A percentile compares a stretch with the other conserved stretches of the same genome.
Evolutionary conservation across 2,329 filamentous ascomycete species (phyloP).

Genomic region (Exutisphaerella laricina): DNA sequence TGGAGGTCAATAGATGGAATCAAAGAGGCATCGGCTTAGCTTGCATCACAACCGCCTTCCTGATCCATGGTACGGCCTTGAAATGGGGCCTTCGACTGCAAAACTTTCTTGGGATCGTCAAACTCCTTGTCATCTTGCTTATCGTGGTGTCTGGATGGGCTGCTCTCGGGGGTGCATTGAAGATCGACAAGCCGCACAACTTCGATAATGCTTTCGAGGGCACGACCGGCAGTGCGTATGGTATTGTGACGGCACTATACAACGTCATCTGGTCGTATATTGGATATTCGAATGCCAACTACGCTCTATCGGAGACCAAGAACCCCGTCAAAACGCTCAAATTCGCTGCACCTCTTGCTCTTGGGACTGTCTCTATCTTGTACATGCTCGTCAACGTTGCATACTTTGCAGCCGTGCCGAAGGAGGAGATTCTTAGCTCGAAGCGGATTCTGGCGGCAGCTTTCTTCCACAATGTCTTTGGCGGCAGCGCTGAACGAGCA

Average conservation of each 20-base stretch:
- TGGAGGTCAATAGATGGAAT: slow-evolving; percentile 61
- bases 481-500: slow-evolving; percentile 51
- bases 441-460: slow-evolving; percentile 14
- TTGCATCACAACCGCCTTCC: slow-evolving; percentile 59
- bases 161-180: slow-evolving; percentile 56
- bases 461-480: slow-evolving; percentile 37
- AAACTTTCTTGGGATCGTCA: slow-evolving; percentile 60
- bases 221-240: slow-evolving; percentile 61
- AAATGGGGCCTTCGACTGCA: slow-evolving; percentile 64
- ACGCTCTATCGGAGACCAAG: slow-evolving; percentile 41
- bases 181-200: slow-evolving; percentile 57
- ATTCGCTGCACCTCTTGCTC: slow-evolving; percentile 32
- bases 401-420: slow-evolving; percentile 34
- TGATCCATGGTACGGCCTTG: slow-evolving; percentile 59
- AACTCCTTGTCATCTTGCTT: slow-evolving; percentile 60
- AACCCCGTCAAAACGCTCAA: slow-evolving; percentile 38
- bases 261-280: slow-evolving; percentile 68
- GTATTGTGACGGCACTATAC: slow-evolving; percentile 63
- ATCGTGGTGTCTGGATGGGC: slow-evolving; percentile 56
- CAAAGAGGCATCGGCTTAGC: slow-evolving; percentile 62
- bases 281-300: slow-evolving; percentile 63
- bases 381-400: slow-evolving; percentile 28
- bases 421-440: slow-evolving; percentile 17
- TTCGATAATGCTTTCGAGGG: slow-evolving; percentile 60
- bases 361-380: slow-evolving; percentile 27